These are phyloP conservation scores for Metschnikowia henanensis DNA, from an alignment of 805 yeast genomes.

Conservation along the genomic window DNA sequence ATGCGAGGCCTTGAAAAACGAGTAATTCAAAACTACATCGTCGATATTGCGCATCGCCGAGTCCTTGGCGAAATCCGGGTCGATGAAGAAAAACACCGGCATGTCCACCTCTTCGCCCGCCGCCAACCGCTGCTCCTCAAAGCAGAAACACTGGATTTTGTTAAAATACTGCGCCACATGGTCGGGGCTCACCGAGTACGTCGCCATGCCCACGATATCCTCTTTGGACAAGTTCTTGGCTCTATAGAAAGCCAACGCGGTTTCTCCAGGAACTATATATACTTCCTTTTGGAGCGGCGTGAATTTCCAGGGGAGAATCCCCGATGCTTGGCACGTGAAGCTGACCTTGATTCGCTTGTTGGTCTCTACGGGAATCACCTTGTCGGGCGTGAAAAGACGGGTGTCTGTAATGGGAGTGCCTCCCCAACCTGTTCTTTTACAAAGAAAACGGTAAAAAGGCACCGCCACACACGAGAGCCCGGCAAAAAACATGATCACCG, in stretches of 20 bases:
- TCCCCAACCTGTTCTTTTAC: constrained; percentile 95
- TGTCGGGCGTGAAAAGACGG: constrained; percentile 79
- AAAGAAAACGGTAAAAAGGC: constrained; percentile 86
- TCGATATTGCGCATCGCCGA: constrained; percentile 90
- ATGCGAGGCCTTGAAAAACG: constrained; percentile 74
- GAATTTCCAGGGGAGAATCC: constrained; percentile 91
- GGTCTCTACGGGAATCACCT: constrained; percentile 83
- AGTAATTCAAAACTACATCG: constrained; percentile 87
- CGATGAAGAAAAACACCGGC: constrained; percentile 97
- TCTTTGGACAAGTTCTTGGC: constrained; percentile 84
- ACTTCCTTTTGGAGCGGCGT: constrained; percentile 94
- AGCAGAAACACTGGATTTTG: constrained; percentile 97
- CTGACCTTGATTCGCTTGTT: constrained; percentile 78
- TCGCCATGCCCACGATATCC: constrained; percentile 98
- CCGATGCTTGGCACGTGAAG: constrained; percentile 90
- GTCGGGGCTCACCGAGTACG: constrained; percentile 95
- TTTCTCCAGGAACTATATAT: constrained; percentile 92
- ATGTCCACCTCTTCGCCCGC: constrained; percentile 99
- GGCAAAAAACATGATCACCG: constrained; percentile 68
- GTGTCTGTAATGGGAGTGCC: constrained; percentile 92
- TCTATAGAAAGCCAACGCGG: constrained; percentile 93
- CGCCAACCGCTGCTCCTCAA: constrained; percentile 89
- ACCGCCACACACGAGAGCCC: constrained; percentile 89
- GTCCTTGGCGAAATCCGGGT: constrained; percentile 92
- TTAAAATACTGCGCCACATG: constrained; percentile 95